Percentiles rank a stretch among this genome's conserved stretches.
These are phyloP conservation scores for Coemansia sp. DNA, from an alignment of 192 early-diverging fungal species.

Conservation along the genomic window DNA sequence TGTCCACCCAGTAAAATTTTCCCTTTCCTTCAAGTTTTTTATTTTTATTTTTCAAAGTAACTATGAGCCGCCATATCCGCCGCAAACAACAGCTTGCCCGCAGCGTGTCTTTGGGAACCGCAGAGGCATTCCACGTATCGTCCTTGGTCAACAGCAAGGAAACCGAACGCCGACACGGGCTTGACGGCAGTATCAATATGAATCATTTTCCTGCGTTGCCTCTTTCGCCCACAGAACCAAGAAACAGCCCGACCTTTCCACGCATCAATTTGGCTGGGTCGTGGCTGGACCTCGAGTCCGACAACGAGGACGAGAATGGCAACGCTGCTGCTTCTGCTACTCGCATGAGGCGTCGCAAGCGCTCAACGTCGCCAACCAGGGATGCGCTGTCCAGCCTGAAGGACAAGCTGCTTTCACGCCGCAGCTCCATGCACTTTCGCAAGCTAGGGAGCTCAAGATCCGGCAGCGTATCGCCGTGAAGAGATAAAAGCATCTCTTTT, in stretches of 20 bases:
- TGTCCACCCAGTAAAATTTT: neutral
- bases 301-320: constrained; percentile 8
- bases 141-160: neutral
- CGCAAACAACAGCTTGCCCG: neutral
- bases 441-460: too few species aligned
- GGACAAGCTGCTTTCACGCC: constrained; percentile 2
- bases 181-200: constrained; percentile 2
- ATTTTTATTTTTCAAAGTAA: neutral
- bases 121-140: neutral
- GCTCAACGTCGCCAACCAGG: neutral
- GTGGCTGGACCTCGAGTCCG: constrained; percentile 34
- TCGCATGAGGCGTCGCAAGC: neutral
- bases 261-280: constrained; percentile 30
- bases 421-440: constrained; percentile 3
- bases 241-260: neutral
- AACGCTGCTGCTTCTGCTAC: too few species aligned
- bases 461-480: too few species aligned
- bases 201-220: constrained; percentile 10
- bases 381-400: neutral
- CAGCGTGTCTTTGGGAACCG: neutral
- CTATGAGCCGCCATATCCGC: neutral
- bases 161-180: neutral
- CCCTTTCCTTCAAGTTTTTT: neutral
- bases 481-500: too few species aligned
- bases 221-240: constrained; percentile 6